Evolutionary conservation across 257 asterid species (phyloP), one percentile per base, ranked within the genome.

Genomic region (Haberlea rhodopensis): DNA sequence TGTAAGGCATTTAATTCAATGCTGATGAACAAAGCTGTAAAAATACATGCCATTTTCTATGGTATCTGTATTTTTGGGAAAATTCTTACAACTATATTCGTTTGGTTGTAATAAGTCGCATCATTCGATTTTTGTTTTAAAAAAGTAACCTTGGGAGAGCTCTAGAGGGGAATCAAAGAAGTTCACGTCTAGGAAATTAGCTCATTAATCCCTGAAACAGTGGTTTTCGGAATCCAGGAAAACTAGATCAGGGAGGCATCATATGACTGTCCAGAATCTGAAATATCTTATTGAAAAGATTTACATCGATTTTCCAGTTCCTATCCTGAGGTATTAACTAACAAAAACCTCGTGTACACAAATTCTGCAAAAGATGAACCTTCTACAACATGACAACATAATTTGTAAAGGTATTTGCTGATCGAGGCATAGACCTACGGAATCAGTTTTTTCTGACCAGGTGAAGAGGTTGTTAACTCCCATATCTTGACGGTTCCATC

Each of bases 401-500:
- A 63, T 57, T 28, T 34, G 70, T 63, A 63, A 24, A 25, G 24
- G 15, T 28, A 5, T 11, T 3, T 32, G 54, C 19, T 7, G 24
- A 64, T 63, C 27, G 26, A 31, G 20, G 18, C 34, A 32, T 51
- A 43, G 4, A 69, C 32, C 66, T 73, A 69, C 26, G 28, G 29
- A 45, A 48, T 75, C 68, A 52, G 43, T 63, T 61, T 49, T 59
- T 61, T 66, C 20, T 54, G 63, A 65, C 65, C 75, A 24, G 63
- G 10, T 25, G 65, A 66, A 16, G 90, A 53, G 57, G 62, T 73
- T 48, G 62, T 73, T 48, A 89, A 55, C 34, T 89, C 87, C 99
- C 99, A 92, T 79, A 92, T 85, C 89, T 84, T 92, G 71, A 89
- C 58, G 7, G 86, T 85, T 61, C 97, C 96, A 62, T 87, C 99